Evolutionary conservation across 306 rosid genomes (phyloP), one percentile per base, ranked within the genome.

Genomic region (Vigna mungo): DNA sequence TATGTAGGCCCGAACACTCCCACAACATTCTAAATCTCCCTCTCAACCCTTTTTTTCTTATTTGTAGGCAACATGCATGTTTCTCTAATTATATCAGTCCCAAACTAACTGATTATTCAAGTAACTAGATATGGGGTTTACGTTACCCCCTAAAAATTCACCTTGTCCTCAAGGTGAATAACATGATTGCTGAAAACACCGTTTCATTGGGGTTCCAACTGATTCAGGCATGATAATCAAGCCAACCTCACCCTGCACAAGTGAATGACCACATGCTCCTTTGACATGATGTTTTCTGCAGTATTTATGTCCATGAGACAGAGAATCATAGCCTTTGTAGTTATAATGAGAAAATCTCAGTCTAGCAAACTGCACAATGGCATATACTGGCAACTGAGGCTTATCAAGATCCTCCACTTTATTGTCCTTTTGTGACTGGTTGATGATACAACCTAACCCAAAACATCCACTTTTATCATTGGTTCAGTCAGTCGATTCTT

Each of bases 191-290:
- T 55, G 61, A 14, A 21, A 56, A 56, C 63, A 56, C 10, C 8
- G 36, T 23, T 10, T 13, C 32, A 20, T 54, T 2, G 2, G 8
- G 34, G 16, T 21, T 56, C n/a, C 36, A 56, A 21, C 36, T 55
- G 32, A 30, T 11, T 55, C 34, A 23, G 11, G 63, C 34, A 23
- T 23, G 32, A 23, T 21, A 14, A 56, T 56, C 36, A 23, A 56
- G 36, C 5, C 63, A 56, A 23, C 63, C 36, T 21, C 63, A 54
- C 7, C 23, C 32, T 9, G 61, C 32, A 54, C 32, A 55, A 10
- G 63, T 23, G 36, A 56, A 56, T 55, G 32, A 30, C 62, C 60
- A 34, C 62, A 55, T 55, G 62, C 16, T 55, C 16, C 62, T 55
- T 14, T 4, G 12, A 10, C 21, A 14, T 2, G 2, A 15, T 20